Evolutionary conservation across 2,329 filamentous ascomycete species (phyloP).

Genomic region (Microdochium nivale): DNA sequence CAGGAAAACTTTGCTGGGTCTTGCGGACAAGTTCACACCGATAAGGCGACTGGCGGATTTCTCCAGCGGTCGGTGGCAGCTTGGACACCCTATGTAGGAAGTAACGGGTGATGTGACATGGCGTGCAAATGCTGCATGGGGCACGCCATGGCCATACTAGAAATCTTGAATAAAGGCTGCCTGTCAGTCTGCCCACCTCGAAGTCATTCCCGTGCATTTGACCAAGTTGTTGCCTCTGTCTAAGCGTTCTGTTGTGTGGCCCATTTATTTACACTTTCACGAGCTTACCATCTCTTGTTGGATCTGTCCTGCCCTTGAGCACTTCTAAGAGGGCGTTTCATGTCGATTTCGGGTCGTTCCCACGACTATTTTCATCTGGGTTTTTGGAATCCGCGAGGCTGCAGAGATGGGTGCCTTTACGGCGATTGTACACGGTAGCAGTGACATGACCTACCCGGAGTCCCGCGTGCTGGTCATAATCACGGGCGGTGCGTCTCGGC

Average conservation of each 20-base stretch:
- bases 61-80: no score
- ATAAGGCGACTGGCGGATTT: no score
- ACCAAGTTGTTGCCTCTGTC: background rate
- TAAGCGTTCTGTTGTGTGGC: background rate
- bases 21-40: no score
- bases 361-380: no score
- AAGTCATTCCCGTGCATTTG: background rate
- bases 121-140: background rate
- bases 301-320: no score
- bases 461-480: constrained; percentile 83
- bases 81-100: no score
- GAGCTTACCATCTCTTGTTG: background rate
- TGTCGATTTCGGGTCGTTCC: no score
- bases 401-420: constrained; percentile 5
- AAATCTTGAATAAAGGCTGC: background rate
- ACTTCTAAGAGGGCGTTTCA: no score
- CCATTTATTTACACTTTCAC: background rate
- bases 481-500: constrained; percentile 65
- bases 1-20: background rate
- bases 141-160: background rate
- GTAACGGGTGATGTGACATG: no score
- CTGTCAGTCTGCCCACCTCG: background rate
- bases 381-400: no score
- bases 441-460: constrained; percentile 45
- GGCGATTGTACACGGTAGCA: constrained; percentile 10